Evolutionary conservation across 2,329 filamentous ascomycete genomes (phyloP).

Genomic region (Celoporthe dispersa): DNA sequence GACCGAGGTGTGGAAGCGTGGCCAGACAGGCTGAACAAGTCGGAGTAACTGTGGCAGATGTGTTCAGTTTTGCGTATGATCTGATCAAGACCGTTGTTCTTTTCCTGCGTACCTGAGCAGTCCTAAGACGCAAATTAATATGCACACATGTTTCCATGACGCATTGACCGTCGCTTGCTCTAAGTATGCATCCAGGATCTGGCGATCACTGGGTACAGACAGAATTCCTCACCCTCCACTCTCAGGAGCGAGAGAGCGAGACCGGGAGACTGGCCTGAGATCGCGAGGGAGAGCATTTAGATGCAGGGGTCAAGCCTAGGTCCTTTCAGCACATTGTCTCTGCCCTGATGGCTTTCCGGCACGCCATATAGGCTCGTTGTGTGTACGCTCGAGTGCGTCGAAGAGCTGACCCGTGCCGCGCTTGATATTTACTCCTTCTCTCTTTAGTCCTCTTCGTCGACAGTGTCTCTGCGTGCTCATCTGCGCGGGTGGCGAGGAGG

Average conservation of each 20-base stretch:
- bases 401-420: too few species aligned
- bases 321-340: background rate
- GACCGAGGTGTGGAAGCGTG: constrained; percentile 65
- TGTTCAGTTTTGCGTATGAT: background rate
- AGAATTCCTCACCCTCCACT: background rate
- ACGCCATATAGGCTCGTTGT: background rate
- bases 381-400: background rate
- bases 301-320: background rate
- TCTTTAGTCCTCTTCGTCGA: background rate
- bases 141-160: background rate
- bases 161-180: background rate
- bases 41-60: background rate
- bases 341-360: background rate
- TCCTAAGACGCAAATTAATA: background rate
- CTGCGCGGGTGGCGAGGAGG: constrained; percentile 21
- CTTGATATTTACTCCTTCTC: too few species aligned
- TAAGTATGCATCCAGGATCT: background rate
- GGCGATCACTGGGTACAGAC: background rate
- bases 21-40: background rate
- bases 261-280: background rate
- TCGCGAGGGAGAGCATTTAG: background rate
- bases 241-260: too few species aligned
- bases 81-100: background rate
- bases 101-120: background rate
- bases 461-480: constrained; percentile 6